These are phyloP conservation scores for Boletus insuetus DNA, from an alignment of 768 basidiomycete species.

Conservation along the genomic window DNA sequence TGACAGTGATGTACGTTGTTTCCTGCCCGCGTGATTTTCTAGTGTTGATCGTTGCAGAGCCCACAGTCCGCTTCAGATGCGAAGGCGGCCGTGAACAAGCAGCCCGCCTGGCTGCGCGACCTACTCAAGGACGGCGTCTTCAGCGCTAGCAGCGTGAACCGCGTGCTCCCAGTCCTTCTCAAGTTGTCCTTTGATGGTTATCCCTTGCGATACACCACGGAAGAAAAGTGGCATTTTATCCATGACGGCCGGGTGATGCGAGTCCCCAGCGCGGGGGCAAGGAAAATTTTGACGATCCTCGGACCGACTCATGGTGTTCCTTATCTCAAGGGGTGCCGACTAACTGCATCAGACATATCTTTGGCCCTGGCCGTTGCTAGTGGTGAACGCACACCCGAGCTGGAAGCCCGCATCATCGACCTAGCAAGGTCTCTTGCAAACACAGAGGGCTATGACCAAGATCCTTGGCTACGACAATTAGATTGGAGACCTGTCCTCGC, in stretches of 20 bases:
- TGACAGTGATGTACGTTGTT: conserved; percentile 21
- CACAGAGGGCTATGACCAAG: conserved; percentile 23
- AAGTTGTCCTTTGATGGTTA: conserved; percentile 56
- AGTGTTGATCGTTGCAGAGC: conserved; percentile 6
- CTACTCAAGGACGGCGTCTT: conserved; percentile 45
- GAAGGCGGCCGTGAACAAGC: conserved; percentile 6
- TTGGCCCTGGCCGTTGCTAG: conserved; percentile 48
- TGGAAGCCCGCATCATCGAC: conserved; percentile 36
- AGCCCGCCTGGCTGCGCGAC: conserved; percentile 59
- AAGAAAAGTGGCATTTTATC: conserved; percentile 68
- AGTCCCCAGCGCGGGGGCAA: conserved; percentile 43
- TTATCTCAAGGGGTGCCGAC: conserved; percentile 40
- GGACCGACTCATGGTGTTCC: conserved; percentile 45
- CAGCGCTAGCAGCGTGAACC: conserved; percentile 35
- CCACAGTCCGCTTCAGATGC: background rate
- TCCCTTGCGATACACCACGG: conserved; percentile 52
- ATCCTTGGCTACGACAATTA: conserved; percentile 63
- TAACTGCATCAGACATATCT: conserved; percentile 41
- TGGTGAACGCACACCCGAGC: conserved; percentile 37
- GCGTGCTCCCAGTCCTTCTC: conserved; percentile 67
- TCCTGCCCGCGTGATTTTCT: background rate
- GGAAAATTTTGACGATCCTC: conserved; percentile 45
- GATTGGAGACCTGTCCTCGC: conserved; percentile 53
- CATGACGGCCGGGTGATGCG: conserved; percentile 32
- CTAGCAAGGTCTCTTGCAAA: conserved; percentile 41